A percentile compares a stretch with the other conserved stretches of the same genome.
These are phyloP conservation scores for Camellia oleifera DNA, from an alignment of 179 eudicot species.

Conservation along the genomic window DNA sequence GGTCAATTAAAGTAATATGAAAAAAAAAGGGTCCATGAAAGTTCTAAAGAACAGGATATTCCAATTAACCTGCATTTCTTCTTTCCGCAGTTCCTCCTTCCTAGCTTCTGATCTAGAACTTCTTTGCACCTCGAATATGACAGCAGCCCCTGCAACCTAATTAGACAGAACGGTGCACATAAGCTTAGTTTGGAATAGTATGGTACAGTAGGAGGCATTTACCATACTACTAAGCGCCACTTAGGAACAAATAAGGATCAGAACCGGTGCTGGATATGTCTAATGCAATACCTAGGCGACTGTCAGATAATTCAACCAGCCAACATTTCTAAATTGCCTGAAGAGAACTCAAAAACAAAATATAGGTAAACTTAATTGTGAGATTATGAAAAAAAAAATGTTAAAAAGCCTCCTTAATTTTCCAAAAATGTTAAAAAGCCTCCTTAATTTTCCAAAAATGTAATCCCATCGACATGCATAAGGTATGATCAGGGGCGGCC, in stretches of 20 bases:
- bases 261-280: neutral
- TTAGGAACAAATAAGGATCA: neutral
- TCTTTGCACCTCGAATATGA: conserved; percentile 87
- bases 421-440: neutral
- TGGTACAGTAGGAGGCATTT: neutral
- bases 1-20: neutral
- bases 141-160: conserved; percentile 82
- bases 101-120: conserved; percentile 77
- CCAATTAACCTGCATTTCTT: conserved; percentile 63
- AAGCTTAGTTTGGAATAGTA: neutral
- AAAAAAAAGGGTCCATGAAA: neutral
- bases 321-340: neutral
- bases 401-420: neutral
- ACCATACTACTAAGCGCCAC: neutral
- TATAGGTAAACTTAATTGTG: neutral
- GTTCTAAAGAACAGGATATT: neutral
- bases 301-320: neutral
- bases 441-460: neutral
- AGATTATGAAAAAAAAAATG: neutral
- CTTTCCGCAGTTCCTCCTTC: conserved; percentile 70
- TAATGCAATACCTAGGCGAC: neutral
- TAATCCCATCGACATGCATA: neutral
- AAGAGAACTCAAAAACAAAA: neutral
- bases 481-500: neutral
- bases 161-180: neutral